Evolutionary conservation across 2,329 filamentous ascomycete species (phyloP), one percentile per base, ranked within the genome.

Genomic region (Aspergillus sp.): DNA sequence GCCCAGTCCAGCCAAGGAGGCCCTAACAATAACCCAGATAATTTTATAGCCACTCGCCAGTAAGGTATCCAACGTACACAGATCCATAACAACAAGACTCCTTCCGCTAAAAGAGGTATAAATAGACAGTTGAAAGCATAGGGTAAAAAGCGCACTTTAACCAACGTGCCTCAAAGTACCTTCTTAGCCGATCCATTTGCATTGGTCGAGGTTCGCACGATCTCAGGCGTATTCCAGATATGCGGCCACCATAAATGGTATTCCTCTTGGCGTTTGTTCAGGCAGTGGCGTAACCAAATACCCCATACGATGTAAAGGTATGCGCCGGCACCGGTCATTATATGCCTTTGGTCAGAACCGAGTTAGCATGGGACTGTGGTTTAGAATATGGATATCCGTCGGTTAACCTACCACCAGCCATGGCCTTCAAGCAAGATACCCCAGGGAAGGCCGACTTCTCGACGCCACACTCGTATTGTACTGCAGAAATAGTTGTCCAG

Each of bases 261-360:
- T 68, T 92, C 85, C 43, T 89, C 84, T 67, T 91, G 89, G 46
- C 82, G 82, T 3, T 86, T 85, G 61, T 92, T 90, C 50, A 95
- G 77, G 66, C 90, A 91, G 61, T 89, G 87, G 41, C 90, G 84
- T 17, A 95, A 81, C 88, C 90, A 93, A 25, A 93, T 86, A 14
- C 90, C 88, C 90, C 91, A 96, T 14, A 86, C 79, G 64, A 96
- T 91, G 70, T 93, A 91, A 69, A 88, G 89, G 73, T 96, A 96
- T 15, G 90, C 90, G 71, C 91, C 91, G 37, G 88, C 79, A 12
- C 90, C 90, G 0, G 91, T 95, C 82, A 93, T 87, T 39, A 93
- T 69, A 75, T 93, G 90, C 89, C 88, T 82, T 14, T 53, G 6
- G 31, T 33, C 31, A 47, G 35, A 3, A 3, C 25, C 59, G 54